A percentile compares a stretch with the other conserved stretches of the same genome.
Conservation (phyloP, 2,329 filamentous ascomycete genomes). For the Cladosporium sp. region DNA sequence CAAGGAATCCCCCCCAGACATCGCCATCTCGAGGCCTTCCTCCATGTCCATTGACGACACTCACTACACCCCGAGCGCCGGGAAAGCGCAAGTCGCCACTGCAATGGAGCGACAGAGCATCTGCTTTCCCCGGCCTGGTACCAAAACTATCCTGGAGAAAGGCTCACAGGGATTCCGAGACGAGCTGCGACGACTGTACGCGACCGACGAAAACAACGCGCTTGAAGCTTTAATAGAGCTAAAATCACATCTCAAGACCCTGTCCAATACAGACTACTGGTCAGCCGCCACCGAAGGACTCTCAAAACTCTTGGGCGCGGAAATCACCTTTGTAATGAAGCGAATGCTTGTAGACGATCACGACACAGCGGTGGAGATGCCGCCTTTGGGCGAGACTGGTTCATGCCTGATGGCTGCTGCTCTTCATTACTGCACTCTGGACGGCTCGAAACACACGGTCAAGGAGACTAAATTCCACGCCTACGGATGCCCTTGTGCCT, state of each 20-base stretch:
- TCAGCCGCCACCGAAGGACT: constrained; percentile 59
- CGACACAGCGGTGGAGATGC: constrained; percentile 56
- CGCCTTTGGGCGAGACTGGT: constrained; percentile 56
- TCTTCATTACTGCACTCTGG: constrained; percentile 60
- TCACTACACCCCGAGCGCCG: neutral
- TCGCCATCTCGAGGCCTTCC: neutral
- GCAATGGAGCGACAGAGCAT: constrained; percentile 23
- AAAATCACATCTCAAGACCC: constrained; percentile 52
- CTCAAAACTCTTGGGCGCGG: constrained; percentile 58
- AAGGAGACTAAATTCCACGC: constrained; percentile 62
- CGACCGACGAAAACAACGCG: constrained; percentile 54
- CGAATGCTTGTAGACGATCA: constrained; percentile 58
- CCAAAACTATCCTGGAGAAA: constrained; percentile 22
- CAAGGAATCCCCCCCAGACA: constrained; percentile 1
- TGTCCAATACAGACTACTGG: constrained; percentile 61
- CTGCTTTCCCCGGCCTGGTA: constrained; percentile 26
- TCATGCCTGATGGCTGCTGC: constrained; percentile 62
- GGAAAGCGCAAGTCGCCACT: neutral
- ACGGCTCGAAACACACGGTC: constrained; percentile 49
- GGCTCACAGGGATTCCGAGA: constrained; percentile 24
- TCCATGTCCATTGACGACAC: neutral
- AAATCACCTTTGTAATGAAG: constrained; percentile 67
- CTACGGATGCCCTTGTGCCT: constrained; percentile 61
- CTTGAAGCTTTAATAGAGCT: constrained; percentile 57
- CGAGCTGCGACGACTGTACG: constrained; percentile 22